These are phyloP conservation scores for Trichoderma lentiforme DNA, from an alignment of 2,329 filamentous ascomycete genomes.

Conservation along the genomic window DNA sequence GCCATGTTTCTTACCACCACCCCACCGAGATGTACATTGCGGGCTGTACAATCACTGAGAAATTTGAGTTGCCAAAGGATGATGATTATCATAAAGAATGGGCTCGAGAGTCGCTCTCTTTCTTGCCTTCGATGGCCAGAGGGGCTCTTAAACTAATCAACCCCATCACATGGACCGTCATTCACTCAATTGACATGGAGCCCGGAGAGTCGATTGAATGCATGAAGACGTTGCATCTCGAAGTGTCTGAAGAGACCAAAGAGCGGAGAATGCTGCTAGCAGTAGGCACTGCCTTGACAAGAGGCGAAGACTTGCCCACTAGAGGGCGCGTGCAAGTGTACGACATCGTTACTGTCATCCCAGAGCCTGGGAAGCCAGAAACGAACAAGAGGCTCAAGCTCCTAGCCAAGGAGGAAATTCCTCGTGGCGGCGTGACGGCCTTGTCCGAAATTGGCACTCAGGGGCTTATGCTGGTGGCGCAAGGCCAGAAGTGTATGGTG, in stretches of 20 bases:
- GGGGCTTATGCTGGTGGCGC: slow-evolving; percentile 83
- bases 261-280: slow-evolving; percentile 78
- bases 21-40: slow-evolving; percentile 72
- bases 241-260: slow-evolving; percentile 87
- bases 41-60: slow-evolving; percentile 63
- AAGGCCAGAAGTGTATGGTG: slow-evolving; percentile 97
- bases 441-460: slow-evolving; percentile 81
- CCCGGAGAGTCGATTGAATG: slow-evolving; percentile 74
- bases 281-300: slow-evolving; percentile 80
- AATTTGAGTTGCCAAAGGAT: slow-evolving; percentile 82
- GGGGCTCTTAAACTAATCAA: slow-evolving; percentile 76
- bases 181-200: slow-evolving; percentile 73
- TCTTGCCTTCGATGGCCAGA: slow-evolving; percentile 66
- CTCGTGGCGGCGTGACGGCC: slow-evolving; percentile 86
- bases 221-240: slow-evolving; percentile 78
- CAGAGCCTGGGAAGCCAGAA: slow-evolving; percentile 79
- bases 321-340: slow-evolving; percentile 86
- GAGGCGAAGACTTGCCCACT: slow-evolving; percentile 85
- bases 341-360: slow-evolving; percentile 87
- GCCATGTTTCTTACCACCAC: slow-evolving; percentile 72
- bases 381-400: slow-evolving; percentile 83
- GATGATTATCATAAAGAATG: slow-evolving; percentile 81
- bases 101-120: slow-evolving; percentile 63
- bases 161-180: slow-evolving; percentile 70
- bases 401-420: slow-evolving; percentile 83